phyloP scores from a whole-genome alignment of 2,329 filamentous ascomycete genomes.

The Paecilomyces sp. region DNA sequence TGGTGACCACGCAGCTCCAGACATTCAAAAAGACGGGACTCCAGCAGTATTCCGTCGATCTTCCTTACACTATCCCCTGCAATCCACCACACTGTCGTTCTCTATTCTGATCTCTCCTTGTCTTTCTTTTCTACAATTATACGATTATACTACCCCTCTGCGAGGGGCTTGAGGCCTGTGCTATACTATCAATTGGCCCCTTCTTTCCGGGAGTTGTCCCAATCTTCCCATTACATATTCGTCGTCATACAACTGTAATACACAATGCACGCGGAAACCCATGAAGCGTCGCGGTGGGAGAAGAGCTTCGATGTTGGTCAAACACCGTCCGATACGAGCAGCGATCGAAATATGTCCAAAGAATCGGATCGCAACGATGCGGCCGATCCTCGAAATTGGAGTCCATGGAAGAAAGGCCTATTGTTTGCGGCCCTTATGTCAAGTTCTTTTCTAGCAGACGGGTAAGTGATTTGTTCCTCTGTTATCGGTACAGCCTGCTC shows the following conservation, averaged over 20 bases:
- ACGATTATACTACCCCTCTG: neutral
- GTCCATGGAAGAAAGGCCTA: conserved; percentile 18
- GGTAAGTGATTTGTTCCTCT: conserved; percentile 14
- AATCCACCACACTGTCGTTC: neutral
- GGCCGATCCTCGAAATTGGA: conserved; percentile 22
- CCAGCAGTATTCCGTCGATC: neutral
- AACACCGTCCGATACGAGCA: neutral
- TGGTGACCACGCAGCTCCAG: neutral
- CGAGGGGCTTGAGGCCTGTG: neutral
- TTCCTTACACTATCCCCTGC: neutral
- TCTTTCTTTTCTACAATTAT: neutral
- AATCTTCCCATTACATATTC: neutral
- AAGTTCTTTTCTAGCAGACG: conserved; percentile 28
- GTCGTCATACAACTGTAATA: neutral
- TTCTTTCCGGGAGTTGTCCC: neutral
- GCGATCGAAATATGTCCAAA: conserved; percentile 13
- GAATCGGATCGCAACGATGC: conserved; percentile 12
- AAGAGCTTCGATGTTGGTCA: neutral
- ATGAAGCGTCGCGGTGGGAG: neutral
- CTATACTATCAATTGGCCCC: neutral
- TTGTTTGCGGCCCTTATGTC: conserved; percentile 28
- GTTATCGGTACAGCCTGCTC: neutral
- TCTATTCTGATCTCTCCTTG: neutral
- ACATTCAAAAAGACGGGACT: neutral
- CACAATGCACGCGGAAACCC: neutral